Evolutionary conservation across 2,329 filamentous ascomycete genomes (phyloP).

Genomic region (Phialemoniopsis sp.): DNA sequence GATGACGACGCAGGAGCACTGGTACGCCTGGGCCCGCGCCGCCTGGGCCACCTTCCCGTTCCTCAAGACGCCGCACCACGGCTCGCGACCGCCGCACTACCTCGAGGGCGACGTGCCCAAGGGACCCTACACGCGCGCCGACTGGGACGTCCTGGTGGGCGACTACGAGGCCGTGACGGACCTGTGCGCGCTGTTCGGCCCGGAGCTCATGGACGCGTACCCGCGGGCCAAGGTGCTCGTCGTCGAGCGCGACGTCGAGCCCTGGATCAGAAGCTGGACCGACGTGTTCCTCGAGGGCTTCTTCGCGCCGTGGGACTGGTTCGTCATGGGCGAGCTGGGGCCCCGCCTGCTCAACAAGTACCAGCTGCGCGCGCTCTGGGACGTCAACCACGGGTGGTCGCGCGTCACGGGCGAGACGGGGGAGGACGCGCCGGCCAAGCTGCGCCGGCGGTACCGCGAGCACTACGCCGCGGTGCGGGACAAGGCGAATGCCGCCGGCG

Average conservation of each 20-base stretch:
- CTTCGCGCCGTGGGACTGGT: too few relatives aligned
- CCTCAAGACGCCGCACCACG: too few relatives aligned
- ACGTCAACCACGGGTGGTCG: too few relatives aligned
- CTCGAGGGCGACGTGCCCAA: too few relatives aligned
- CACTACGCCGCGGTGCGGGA: constrained; percentile 17
- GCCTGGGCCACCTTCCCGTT: too few relatives aligned
- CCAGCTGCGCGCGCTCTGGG: background rate
- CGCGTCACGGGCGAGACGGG: too few relatives aligned
- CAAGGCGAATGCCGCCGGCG: constrained; percentile 22
- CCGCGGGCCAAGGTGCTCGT: constrained; percentile 45
- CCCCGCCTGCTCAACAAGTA: too few relatives aligned
- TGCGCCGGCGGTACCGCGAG: background rate
- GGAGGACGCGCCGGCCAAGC: too few relatives aligned
- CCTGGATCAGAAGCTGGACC: constrained; percentile 28
- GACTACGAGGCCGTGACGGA: constrained; percentile 18
- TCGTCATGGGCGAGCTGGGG: too few relatives aligned
- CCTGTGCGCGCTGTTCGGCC: constrained; percentile 28
- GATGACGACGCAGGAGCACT: too few relatives aligned
- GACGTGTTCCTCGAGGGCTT: constrained; percentile 17
- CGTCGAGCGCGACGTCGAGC: constrained; percentile 29
- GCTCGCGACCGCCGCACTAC: too few relatives aligned
- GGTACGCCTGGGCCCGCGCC: too few relatives aligned
- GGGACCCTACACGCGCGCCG: constrained; percentile 15
- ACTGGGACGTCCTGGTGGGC: constrained; percentile 18
- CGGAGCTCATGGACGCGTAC: constrained; percentile 41